Base-by-base conservation (phyloP, 768 basidiomycete genomes). In the Pleurotus citrinopileatus region DNA sequence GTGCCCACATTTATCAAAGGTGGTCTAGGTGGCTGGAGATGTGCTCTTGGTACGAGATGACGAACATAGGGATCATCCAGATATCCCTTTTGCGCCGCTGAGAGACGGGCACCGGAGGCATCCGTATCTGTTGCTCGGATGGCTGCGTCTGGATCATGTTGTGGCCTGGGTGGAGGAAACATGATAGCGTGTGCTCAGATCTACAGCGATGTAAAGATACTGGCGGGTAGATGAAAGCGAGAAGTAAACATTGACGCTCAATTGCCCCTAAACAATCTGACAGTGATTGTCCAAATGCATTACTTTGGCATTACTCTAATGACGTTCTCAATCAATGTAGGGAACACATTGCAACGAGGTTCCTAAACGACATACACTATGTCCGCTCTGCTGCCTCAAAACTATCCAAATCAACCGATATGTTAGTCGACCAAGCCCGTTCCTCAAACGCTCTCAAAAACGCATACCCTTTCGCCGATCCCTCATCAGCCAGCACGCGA, bases 1-100 rank as follows among this genome's bases (percentile, higher is more conserved):
- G 97, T 99, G 15, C 97, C 97, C 38, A 96, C 77, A 67, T 98
- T 98, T 75, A 98, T 98, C 61, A 98, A 70, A 0, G 95, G 96
- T 1, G 94, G 87, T 1, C 88, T 78, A 2, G 80, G 76, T 50
- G 80, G 77, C 38, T 75, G 72, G 23, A 84, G 70, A 61, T 85
- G 83, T 2, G 86, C 75, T 10, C 87, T 80, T 29, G 86, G 82
- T 45, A 94, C 79, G 53, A 98, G 75, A 47, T 77, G 63, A 4
- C 72, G 68, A 52, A 91, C 79, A 67, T 80, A 97, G 4, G 87
- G 84, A 67, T 97, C 95, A 3, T 71, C 54, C 19, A 97, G 69
- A 65, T 98, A 98, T n/a, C 80, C 78, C 59, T 86, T 85, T 54
- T 80, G 79, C 5, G 86, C 83, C 13, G 95, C 94, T n/a, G 93